Conservation (phyloP, 192 early-diverging fungal genomes). For the Gorgonomyces haynaldii region DNA sequence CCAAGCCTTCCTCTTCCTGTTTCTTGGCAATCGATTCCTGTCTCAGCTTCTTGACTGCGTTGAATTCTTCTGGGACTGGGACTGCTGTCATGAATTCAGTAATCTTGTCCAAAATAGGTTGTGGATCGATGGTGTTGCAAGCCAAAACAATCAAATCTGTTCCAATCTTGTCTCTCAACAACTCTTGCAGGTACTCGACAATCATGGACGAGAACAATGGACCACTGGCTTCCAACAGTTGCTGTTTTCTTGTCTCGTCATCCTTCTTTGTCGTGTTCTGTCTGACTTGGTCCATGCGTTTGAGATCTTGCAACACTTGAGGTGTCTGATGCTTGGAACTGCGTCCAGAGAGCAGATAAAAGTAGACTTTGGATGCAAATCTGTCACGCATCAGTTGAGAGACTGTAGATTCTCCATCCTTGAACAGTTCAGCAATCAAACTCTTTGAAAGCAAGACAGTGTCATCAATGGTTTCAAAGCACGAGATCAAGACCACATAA, state of each 20-base stretch:
- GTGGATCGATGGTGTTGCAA: background rate
- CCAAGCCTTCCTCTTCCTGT: constrained; percentile 26
- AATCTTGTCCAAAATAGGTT: constrained; percentile 14
- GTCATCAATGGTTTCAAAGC: constrained; percentile 86
- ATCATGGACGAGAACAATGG: constrained; percentile 49
- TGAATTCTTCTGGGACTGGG: constrained; percentile 30
- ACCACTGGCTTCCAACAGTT: constrained; percentile 56
- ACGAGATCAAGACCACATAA: constrained; percentile 66
- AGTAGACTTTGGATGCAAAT: constrained; percentile 64
- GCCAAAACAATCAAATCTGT: constrained; percentile 50
- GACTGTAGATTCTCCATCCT: constrained; percentile 20
- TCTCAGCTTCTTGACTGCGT: constrained; percentile 44
- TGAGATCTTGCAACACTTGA: constrained; percentile 58
- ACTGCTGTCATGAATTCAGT: constrained; percentile 17
- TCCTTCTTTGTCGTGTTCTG: constrained; percentile 74
- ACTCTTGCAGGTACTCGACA: constrained; percentile 32
- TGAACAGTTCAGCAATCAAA: constrained; percentile 44
- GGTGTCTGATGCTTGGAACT: constrained; percentile 58
- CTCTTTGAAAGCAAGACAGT: constrained; percentile 73
- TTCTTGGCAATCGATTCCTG: constrained; percentile 22
- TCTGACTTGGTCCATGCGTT: constrained; percentile 55
- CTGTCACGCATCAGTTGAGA: constrained; percentile 55
- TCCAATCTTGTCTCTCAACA: constrained; percentile 55
- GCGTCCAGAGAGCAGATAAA: constrained; percentile 74
- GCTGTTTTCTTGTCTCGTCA: constrained; percentile 43